phyloP scores from a whole-genome alignment of 768 basidiomycete genomes.

The Chalciporus pseudorubinellus region DNA sequence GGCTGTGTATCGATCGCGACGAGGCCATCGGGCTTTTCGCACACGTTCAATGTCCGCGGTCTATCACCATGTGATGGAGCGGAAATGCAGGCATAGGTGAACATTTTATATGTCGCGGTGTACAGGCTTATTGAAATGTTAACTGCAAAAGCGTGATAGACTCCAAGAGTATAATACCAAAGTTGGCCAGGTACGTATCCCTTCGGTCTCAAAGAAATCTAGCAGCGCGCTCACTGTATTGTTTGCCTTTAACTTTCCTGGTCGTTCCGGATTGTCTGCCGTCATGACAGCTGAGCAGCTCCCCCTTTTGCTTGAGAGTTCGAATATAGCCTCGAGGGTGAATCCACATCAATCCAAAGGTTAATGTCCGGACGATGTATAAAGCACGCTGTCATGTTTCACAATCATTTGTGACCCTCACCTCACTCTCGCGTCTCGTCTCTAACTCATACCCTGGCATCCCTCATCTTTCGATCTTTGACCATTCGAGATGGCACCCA shows the following conservation, averaged over 20 bases:
- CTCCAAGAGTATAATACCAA: not conserved
- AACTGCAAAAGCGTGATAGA: not conserved
- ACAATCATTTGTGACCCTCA: slow-evolving; percentile 8
- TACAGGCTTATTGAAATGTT: not conserved
- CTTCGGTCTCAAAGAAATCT: not conserved
- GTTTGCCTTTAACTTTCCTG: not conserved
- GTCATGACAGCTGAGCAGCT: slow-evolving; percentile 7
- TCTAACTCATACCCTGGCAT: not conserved
- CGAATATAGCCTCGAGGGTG: not conserved
- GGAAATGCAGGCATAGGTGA: not conserved
- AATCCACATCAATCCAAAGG: slow-evolving; percentile 1
- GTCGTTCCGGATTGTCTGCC: slow-evolving; percentile 3
- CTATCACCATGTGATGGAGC: not conserved
- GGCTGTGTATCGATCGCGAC: not conserved
- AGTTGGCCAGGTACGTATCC: not conserved
- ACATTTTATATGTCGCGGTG: not conserved
- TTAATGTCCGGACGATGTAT: slow-evolving; percentile 20
- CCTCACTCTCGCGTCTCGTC: not conserved
- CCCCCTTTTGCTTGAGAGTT: not conserved
- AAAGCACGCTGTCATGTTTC: slow-evolving; percentile 25
- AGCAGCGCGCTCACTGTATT: slow-evolving; percentile 1
- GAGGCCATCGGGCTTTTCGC: not conserved
- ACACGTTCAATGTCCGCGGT: slow-evolving; percentile 9
- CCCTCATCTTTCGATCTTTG: not conserved
- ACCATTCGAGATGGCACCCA: slow-evolving; percentile 23